Evolutionary conservation across 768 basidiomycete genomes (phyloP).

Genomic region (Mycena pura): DNA sequence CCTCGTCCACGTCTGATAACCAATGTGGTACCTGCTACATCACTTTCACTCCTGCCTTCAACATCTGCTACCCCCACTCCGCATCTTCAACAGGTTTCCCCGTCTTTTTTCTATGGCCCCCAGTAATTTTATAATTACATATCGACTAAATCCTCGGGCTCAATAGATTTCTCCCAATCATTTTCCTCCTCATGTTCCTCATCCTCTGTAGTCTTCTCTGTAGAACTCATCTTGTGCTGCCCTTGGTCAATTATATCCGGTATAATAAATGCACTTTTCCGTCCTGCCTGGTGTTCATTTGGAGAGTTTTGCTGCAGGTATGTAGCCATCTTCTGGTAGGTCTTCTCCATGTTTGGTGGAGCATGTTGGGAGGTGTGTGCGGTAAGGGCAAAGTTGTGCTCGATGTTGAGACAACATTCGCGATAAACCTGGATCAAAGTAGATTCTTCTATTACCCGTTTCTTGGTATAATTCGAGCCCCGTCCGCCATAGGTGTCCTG

Average conservation of each 20-base stretch:
- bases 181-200: constrained; percentile 16
- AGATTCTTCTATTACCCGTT: no score
- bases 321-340: constrained; percentile 26
- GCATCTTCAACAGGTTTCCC: neutral
- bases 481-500: constrained; percentile 39
- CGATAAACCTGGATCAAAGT: constrained; percentile 41
- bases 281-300: constrained; percentile 18
- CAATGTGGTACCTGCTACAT: no score
- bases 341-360: constrained; percentile 35
- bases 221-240: constrained; percentile 5
- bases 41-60: no score
- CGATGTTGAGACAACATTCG: constrained; percentile 29
- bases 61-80: neutral
- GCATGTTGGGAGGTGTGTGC: constrained; percentile 34
- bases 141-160: neutral
- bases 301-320: constrained; percentile 24
- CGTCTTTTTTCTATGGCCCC: neutral
- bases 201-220: no score
- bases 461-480: no score
- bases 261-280: constrained; percentile 19
- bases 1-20: no score
- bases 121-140: neutral
- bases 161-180: neutral
- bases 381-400: constrained; percentile 34
- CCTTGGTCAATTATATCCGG: constrained; percentile 24